Percentiles rank a stretch among this genome's conserved stretches.
Evolutionary conservation across 2,329 filamentous ascomycete species (phyloP).

Genomic region (Pestalotiopsis sp.): DNA sequence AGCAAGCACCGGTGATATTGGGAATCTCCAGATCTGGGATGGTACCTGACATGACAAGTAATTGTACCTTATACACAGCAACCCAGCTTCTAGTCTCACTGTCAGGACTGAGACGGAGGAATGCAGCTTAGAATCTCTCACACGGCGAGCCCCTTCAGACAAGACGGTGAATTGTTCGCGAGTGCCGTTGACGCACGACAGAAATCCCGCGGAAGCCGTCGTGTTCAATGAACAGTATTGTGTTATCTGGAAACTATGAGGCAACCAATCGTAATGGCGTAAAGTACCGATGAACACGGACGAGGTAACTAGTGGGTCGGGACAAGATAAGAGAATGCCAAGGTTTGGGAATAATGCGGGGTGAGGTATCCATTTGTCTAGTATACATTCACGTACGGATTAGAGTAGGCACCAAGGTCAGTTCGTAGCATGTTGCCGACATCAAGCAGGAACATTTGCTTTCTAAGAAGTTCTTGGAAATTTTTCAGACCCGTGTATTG

Average conservation of each 20-base stretch:
- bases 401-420: not conserved
- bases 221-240: not conserved
- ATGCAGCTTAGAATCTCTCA: not conserved
- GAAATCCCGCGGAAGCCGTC: too few relatives aligned
- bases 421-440: not conserved
- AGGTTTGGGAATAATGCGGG: not conserved
- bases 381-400: not conserved
- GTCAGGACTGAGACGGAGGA: not conserved
- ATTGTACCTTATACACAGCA: not conserved
- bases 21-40: conserved; percentile 8
- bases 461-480: not conserved
- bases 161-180: too few relatives aligned
- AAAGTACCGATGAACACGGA: not conserved
- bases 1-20: conserved; percentile 2
- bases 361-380: not conserved
- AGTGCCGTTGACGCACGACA: too few relatives aligned
- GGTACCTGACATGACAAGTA: not conserved
- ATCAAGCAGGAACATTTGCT: not conserved
- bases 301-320: not conserved
- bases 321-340: not conserved
- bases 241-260: not conserved
- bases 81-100: not conserved
- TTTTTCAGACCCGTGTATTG: not conserved
- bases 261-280: not conserved
- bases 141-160: too few relatives aligned